Evolutionary conservation across 176 grass and related monocot species (phyloP).

Genomic region (Zoysia pacifica): DNA sequence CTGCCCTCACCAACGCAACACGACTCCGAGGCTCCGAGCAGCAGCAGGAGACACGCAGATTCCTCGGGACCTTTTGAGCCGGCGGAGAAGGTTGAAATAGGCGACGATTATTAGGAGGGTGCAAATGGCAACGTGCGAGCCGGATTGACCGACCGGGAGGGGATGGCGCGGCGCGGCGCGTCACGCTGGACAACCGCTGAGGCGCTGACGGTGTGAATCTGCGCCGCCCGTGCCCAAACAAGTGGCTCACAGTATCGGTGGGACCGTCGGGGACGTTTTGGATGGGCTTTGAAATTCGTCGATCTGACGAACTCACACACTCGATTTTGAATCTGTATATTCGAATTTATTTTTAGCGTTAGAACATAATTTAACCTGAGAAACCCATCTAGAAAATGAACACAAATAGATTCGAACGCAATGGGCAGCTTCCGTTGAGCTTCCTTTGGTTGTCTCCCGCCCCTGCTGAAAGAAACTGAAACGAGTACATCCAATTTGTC

Average conservation of each 20-base stretch:
- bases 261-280: not conserved
- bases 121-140: not conserved
- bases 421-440: too few species aligned
- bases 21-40: not conserved
- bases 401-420: too few species aligned
- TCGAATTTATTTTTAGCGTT: too few species aligned
- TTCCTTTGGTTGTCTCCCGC: too few species aligned
- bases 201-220: not conserved
- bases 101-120: not conserved
- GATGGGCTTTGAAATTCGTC: not conserved
- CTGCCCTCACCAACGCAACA: conserved; percentile 31
- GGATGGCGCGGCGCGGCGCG: not conserved
- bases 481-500: too few species aligned
- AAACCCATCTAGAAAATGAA: too few species aligned
- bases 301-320: not conserved
- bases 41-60: conserved; percentile 16
- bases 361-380: too few species aligned
- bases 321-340: too few species aligned
- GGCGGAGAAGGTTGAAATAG: not conserved
- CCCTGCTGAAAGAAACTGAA: too few species aligned
- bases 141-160: not conserved
- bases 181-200: too few species aligned
- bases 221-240: not conserved
- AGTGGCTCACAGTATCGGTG: not conserved
- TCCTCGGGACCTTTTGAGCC: not conserved